Base-by-base conservation (phyloP, 495 filamentous ascomycete genomes). In the Aspergillus leporis region DNA sequence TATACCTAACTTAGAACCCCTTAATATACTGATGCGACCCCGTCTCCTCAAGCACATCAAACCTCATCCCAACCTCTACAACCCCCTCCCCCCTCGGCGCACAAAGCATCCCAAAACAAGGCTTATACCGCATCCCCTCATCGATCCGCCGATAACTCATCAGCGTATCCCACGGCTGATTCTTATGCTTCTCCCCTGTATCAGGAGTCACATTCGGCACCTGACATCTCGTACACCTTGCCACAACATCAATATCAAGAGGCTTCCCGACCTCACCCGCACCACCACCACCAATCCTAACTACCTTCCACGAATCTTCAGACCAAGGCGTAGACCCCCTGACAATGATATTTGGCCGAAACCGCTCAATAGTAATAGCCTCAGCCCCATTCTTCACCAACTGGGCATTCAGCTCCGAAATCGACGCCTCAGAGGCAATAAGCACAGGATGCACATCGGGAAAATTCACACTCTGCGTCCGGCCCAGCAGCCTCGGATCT, bases 31-130 rank as follows among this genome's bases (percentile, higher is more conserved):
- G 70, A 78, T 90, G 87, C 57, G 82, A 67, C 16, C 76, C 84
- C 12, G 75, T 81, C 61, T 80, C 78, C 65, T 81, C 75, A 61
- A 80, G 64, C 16, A 86, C 81, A 63, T 83, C 77, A 58, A 86
- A 68, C 62, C 45, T 64, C 77, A 81, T 83, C 10, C 82, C 83
- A 34, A 85, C 81, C 60, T 73, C 67, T 43, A 86, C 60, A 59
- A 59, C 64, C n/a, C 80, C 81, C 62, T 83, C 78, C 56, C 76
- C 66, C 25, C 74, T 64, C 19, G 89, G 74, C 23, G 91, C 89
- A 41, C 89, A 85, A 64, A 95, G 83, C 90, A 97, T 91, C 10
- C 93, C 93, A 62, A 97, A 76, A 66, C 91, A 96, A 19, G 91
- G 87, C 62, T 81, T 83, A 25, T 77, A 81, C 47, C 82, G 84